Base-by-base conservation (phyloP, 352 stramenopile species). In the Pythium pyrilobum region DNA sequence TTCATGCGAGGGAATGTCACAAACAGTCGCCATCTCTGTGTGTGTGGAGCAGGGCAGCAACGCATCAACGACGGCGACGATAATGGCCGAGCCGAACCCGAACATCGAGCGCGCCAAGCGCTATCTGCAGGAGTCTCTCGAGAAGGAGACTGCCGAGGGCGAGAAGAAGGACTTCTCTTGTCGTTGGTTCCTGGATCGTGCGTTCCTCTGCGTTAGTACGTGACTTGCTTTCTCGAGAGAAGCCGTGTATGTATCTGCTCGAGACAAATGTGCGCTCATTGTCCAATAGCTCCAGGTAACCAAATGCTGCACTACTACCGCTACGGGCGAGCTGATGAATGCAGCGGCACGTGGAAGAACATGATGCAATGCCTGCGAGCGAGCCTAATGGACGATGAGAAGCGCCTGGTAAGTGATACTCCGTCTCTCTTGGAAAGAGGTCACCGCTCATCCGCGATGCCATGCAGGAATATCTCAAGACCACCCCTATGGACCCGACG, bases 201-300 rank as follows among this genome's bases (percentile, higher is more conserved):
- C 82, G 10, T 93, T 93, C 69, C 80, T 74, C 41, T 93, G 82
- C 59, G 78, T 88, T 66, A 91, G 82, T 93, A 86, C 67, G 82
- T 89, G 28, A 13, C 13, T 32, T n/a, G 4, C 8, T 3, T 2
- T 15, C 24, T 15, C 28, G 5, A 11, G 1, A 16, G 41, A 27
- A 34, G 13, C 23, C 8, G 39, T 31, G 25, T 15, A 12, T n/a
- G 28, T 28, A 11, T 18, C 32, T 40, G 21, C n/a, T n/a, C n/a
- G n/a, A n/a, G n/a, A n/a, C n/a, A 45, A 15, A 40, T 10, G 43
- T 11, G 7, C 32, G 44, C 10, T 44, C 18, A 15, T 48, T 45
- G 18, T 43, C n/a, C n/a, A n/a, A 2, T 31, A 93, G 83, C 83
- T 16, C 81, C 80, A 24, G 73, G 73, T 9, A 87, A 91, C 53